Evolutionary conservation across 108 stramenopile species (phyloP), one percentile per base, ranked within the genome.

Genomic region (Stephanodiscus triporus): DNA sequence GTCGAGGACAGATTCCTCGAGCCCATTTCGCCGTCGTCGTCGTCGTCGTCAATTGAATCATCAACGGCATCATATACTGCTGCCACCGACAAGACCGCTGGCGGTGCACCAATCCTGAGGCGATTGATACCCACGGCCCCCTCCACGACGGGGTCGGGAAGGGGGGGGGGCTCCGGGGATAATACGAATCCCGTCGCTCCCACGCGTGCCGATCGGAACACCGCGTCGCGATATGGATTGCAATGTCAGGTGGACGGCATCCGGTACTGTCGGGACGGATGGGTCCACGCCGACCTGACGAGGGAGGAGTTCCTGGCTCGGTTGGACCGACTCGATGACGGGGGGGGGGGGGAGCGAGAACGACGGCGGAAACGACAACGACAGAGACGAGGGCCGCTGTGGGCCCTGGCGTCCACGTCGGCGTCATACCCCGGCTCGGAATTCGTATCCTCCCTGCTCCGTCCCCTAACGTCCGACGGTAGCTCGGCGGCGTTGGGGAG

Each of bases 241-340:
- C 43, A 37, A 13, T 93, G 92, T 82, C 92, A 93, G 66, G 87
- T 87, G 2, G 87, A 91, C 36, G 59, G 73, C 4, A 86, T 93
- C 3, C 64, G 82, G 22, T 93, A 91, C 62, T 72, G 81, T 11
- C 49, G 60, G 42, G 80, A 83, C 26, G 75, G 81, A 10, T 92
- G 91, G 91, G 56, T 87, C 32, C 89, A 90, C 73, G 89, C 89
- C 34, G 91, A 92, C 57, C 36, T 89, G 48, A 87, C 89, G 10
- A 60, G 91, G 40, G 87, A 92, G 75, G 88, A 92, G 42, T 87
- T 92, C 66, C 30, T 84, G 4, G 40, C 58, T 1, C 47, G 29
- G 49, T 37, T 63, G n/a, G 49, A 58, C 0, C 54, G 43, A n/a
- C n/a, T n/a, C n/a, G n/a, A n/a, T 16, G 43, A 45, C 43, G 51